Evolutionary conservation across 75 land plant species (phyloP).

Genomic region (Sequoiadendron giganteum): DNA sequence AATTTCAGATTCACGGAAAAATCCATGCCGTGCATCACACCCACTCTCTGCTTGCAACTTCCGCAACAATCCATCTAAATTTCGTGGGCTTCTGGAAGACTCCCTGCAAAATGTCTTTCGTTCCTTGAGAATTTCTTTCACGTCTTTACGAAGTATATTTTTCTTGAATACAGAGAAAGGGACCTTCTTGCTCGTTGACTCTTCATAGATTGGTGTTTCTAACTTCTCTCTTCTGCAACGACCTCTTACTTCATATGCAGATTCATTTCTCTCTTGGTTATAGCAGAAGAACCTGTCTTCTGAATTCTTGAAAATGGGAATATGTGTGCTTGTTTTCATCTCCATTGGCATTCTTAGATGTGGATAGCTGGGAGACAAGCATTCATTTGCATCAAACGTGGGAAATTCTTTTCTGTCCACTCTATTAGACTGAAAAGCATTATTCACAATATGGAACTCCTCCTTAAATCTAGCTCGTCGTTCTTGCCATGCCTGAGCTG

Average conservation of each 20-base stretch:
- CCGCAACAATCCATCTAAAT: slow-evolving; percentile 9
- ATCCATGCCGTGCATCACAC: background rate
- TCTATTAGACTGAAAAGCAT: slow-evolving; percentile 19
- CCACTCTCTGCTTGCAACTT: slow-evolving; percentile 12
- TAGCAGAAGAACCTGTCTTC: background rate
- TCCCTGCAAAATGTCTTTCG: slow-evolving; percentile 1
- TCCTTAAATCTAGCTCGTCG: slow-evolving; percentile 28
- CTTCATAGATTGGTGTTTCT: slow-evolving; percentile 24
- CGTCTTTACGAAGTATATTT: slow-evolving; percentile 1
- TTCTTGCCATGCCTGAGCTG: slow-evolving; percentile 17
- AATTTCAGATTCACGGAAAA: slow-evolving; percentile 4
- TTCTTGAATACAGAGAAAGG: slow-evolving; percentile 10
- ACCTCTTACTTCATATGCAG: background rate
- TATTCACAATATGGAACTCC: slow-evolving; percentile 38
- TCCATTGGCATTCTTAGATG: slow-evolving; percentile 20
- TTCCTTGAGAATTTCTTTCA: slow-evolving; percentile 10
- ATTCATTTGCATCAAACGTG: slow-evolving; percentile 19
- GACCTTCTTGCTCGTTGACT: slow-evolving; percentile 2
- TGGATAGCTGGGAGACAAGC: slow-evolving; percentile 32
- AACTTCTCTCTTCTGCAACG: slow-evolving; percentile 18
- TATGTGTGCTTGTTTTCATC: slow-evolving; percentile 4
- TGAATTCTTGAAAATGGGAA: slow-evolving; percentile 13
- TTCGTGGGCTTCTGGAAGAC: background rate
- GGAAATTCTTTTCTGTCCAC: slow-evolving; percentile 26
- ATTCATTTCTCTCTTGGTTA: slow-evolving; percentile 11